Evolutionary conservation across 2,329 filamentous ascomycete species (phyloP).

Genomic region (Apiospora koreana): DNA sequence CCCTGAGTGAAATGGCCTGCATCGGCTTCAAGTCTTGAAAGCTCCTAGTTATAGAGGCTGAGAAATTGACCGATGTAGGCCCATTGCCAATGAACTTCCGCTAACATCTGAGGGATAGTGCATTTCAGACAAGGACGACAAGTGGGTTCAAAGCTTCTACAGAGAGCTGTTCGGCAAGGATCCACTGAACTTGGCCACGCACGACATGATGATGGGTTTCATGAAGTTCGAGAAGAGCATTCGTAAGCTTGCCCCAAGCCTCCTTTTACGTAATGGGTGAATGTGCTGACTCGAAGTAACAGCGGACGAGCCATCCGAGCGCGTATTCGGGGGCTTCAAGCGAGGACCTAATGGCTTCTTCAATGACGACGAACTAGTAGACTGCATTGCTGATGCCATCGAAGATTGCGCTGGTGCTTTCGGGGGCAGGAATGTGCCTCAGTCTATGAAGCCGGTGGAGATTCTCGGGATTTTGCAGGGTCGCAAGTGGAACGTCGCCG

Average conservation of each 20-base stretch:
- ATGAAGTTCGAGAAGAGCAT: slow-evolving; percentile 62
- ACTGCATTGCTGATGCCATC: slow-evolving; percentile 71
- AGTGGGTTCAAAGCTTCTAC: slow-evolving; percentile 76
- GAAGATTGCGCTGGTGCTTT: slow-evolving; percentile 17
- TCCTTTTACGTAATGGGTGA: background rate
- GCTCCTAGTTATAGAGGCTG: background rate
- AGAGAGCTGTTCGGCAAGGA: slow-evolving; percentile 62
- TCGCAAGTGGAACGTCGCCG: slow-evolving; percentile 11
- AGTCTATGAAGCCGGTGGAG: slow-evolving; percentile 16
- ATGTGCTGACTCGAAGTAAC: background rate
- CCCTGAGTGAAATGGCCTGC: background rate
- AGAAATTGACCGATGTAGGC: background rate
- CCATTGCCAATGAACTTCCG: background rate
- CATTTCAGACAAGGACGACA: slow-evolving; percentile 73
- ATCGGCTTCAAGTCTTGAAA: background rate
- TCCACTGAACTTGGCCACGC: slow-evolving; percentile 54
- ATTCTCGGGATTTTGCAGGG: slow-evolving; percentile 17
- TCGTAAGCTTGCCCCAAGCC: slow-evolving; percentile 18
- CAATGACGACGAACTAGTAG: slow-evolving; percentile 73
- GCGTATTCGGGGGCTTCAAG: slow-evolving; percentile 67
- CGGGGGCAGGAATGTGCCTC: slow-evolving; percentile 15
- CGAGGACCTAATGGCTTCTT: slow-evolving; percentile 69
- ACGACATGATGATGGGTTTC: slow-evolving; percentile 64
- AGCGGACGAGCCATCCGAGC: slow-evolving; percentile 65
- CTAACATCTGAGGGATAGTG: slow-evolving; percentile 35